A percentile compares a stretch with the other conserved stretches of the same genome.
These are phyloP conservation scores for Forsythia suspensa DNA, from an alignment of 257 asterid genomes.

Conservation along the genomic window DNA sequence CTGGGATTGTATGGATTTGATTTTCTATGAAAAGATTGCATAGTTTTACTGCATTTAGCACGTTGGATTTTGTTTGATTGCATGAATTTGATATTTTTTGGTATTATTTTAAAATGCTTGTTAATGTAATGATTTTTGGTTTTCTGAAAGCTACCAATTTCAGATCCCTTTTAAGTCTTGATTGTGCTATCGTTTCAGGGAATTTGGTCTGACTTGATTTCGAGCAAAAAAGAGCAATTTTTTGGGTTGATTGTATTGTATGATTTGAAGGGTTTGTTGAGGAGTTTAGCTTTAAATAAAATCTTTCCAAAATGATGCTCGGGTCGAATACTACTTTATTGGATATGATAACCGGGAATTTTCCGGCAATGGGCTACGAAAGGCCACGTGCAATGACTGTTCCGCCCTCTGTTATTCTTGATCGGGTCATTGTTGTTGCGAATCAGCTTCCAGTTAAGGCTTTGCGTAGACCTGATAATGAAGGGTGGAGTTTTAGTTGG, in stretches of 20 bases:
- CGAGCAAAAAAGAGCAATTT: not conserved
- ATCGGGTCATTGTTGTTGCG: slow-evolving; percentile 51
- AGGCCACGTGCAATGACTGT: slow-evolving; percentile 58
- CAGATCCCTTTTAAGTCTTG: slow-evolving; percentile 24
- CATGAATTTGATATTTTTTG: slow-evolving; percentile 25
- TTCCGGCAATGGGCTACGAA: slow-evolving; percentile 48
- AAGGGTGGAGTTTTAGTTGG: slow-evolving; percentile 58
- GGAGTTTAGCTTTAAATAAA: slow-evolving; percentile 22
- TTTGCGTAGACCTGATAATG: slow-evolving; percentile 42
- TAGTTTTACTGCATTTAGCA: slow-evolving; percentile 8
- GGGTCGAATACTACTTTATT: slow-evolving; percentile 49
- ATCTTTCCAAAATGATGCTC: slow-evolving; percentile 43
- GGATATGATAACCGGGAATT: slow-evolving; percentile 54
- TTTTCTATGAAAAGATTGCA: slow-evolving; percentile 17
- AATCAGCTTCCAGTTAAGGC: slow-evolving; percentile 55
- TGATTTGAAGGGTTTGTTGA: not conserved
- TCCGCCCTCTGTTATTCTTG: slow-evolving; percentile 36
- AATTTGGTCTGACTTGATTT: not conserved
- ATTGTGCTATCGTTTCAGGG: no score
- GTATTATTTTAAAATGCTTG: not conserved
- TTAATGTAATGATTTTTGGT: slow-evolving; percentile 12
- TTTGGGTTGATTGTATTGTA: not conserved
- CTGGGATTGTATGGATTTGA: not conserved
- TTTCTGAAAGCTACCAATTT: slow-evolving; percentile 16
- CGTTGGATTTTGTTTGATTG: slow-evolving; percentile 34